Evolutionary conservation across 306 rosid genomes (phyloP), one percentile per base, ranked within the genome.

Genomic region (Glycine latifolia): DNA sequence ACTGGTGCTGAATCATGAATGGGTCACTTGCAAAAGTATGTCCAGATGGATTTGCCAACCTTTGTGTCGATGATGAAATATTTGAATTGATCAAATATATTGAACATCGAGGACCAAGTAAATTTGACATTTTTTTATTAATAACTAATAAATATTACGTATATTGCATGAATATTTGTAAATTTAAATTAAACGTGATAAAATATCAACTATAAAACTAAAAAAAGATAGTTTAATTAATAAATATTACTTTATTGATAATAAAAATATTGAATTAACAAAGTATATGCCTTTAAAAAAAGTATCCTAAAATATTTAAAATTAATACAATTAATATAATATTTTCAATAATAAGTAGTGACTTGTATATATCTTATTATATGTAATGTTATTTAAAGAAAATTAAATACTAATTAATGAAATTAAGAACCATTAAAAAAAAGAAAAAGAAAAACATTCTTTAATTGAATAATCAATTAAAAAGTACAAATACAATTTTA

Each of bases 21-120:
- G 43, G 44, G 68, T 62, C 68, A 2, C 44, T 62, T 62, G 44
- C 47, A 26, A 37, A 37, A 37, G 41, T 37, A 37, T 37, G 41
- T 61, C 10, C 16, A 53, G 50, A 50, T 76, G 72, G 9, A 60
- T 20, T 46, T 20, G 48, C 59, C 79, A 75, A 71, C 46, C 26
- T 20, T 33, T 8, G 3, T 7, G 1, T 76, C 10, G 43, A n/a
- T 33, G 5, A 44, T 10, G 44, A 39, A 7, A 50, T 37, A 62
- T 65, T 71, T 69, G 41, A 82, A 63, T 63, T 33, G 8, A 77
- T 76, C 81, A 31, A 47, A 47, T 26, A 26, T 26, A 26, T 20
- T 16, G 31, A 60, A 47, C 4, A 44, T 10, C 41, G 12, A 65
- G 11, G 71, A 76, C 68, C 71, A 47, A 76, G 60, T 62, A 26